These are phyloP conservation scores for Elsinoe perseae DNA, from an alignment of 2,329 filamentous ascomycete genomes.

Conservation along the genomic window DNA sequence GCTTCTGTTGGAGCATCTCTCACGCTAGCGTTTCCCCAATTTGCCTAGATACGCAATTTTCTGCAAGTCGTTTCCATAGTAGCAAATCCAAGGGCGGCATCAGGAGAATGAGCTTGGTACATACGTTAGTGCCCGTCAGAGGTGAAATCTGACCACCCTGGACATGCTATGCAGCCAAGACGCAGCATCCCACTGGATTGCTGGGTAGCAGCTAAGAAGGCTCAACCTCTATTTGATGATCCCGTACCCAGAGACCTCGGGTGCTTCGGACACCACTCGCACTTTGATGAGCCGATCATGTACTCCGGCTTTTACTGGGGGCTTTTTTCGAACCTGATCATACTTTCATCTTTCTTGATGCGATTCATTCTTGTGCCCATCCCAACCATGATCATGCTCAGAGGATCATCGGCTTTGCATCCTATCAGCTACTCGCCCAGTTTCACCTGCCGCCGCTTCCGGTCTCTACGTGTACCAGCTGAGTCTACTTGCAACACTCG, in stretches of 20 bases:
- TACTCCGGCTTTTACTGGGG: background rate
- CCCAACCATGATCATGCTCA: background rate
- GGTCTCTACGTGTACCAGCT: background rate
- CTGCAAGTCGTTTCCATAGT: background rate
- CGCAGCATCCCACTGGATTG: background rate
- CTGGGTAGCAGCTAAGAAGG: background rate
- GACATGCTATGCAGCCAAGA: background rate
- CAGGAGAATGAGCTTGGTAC: background rate
- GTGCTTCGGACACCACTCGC: background rate
- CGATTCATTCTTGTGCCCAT: conserved; percentile 1
- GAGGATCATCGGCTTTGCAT: conserved; percentile 3
- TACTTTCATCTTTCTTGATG: background rate
- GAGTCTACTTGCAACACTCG: background rate
- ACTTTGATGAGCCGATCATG: background rate
- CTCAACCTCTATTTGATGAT: background rate
- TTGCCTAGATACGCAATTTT: background rate
- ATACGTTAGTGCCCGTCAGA: background rate
- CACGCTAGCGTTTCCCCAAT: background rate
- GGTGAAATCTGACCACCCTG: background rate
- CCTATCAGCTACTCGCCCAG: background rate
- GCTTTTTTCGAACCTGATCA: conserved; percentile 1
- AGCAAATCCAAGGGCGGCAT: background rate
- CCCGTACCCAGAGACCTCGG: background rate
- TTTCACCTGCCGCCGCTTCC: conserved; percentile 14
- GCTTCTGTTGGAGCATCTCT: background rate